These are phyloP conservation scores for Pleurotus ostreatus DNA, from an alignment of 768 basidiomycete species.

Conservation along the genomic window DNA sequence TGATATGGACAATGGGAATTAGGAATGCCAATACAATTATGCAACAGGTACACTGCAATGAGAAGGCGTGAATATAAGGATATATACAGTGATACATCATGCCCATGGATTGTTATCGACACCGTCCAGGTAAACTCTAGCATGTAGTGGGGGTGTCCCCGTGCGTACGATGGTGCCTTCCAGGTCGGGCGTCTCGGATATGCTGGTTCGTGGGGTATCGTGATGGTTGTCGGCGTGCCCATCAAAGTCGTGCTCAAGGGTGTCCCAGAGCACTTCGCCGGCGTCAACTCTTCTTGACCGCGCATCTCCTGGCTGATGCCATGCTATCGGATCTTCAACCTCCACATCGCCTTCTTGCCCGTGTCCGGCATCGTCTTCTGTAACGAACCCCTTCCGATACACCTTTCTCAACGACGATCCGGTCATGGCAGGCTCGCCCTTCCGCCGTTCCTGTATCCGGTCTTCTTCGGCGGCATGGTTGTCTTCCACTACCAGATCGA, in stretches of 20 bases:
- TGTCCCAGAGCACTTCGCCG: slow-evolving; percentile 34
- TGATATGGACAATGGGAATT: slow-evolving; percentile 2
- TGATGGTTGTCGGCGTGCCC: slow-evolving; percentile 8
- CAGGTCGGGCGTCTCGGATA: neutral
- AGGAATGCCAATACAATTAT: slow-evolving; percentile 12
- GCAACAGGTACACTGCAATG: slow-evolving; percentile 9
- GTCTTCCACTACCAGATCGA: slow-evolving; percentile 86
- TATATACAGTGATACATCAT: slow-evolving; percentile 21
- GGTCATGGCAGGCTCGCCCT: slow-evolving; percentile 54
- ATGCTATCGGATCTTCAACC: slow-evolving; percentile 16
- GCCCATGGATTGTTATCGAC: slow-evolving; percentile 61
- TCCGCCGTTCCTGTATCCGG: slow-evolving; percentile 47
- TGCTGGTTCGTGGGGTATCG: neutral
- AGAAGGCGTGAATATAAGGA: slow-evolving; percentile 8
- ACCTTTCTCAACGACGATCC: slow-evolving; percentile 45
- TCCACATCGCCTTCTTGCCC: slow-evolving; percentile 30
- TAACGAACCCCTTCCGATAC: slow-evolving; percentile 46
- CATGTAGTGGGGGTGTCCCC: slow-evolving; percentile 44
- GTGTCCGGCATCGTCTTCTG: slow-evolving; percentile 28
- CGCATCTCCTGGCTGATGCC: neutral
- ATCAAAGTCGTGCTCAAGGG: slow-evolving; percentile 27
- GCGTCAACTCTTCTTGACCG: slow-evolving; percentile 26
- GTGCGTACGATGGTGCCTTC: slow-evolving; percentile 27
- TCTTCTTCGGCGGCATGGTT: slow-evolving; percentile 48
- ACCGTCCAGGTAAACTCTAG: slow-evolving; percentile 27